phyloP scores from a whole-genome alignment of 208 protist species.

The Leishmania tropica region DNA sequence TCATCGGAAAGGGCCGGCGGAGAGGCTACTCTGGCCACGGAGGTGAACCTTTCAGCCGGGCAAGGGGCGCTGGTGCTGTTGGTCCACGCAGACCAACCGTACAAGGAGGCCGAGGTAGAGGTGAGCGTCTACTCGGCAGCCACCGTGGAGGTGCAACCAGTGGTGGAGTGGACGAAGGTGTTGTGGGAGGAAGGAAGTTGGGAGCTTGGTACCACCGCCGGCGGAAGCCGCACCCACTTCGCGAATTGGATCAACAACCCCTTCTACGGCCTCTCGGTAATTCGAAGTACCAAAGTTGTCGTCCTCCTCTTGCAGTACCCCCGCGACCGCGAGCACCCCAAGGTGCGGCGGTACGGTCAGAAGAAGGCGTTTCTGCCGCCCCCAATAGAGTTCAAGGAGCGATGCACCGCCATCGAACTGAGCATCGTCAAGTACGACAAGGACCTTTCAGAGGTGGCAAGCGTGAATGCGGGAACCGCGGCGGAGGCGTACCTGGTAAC shows the following conservation, averaged over 20 bases:
- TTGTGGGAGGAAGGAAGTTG: constrained; percentile 67
- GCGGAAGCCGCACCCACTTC: constrained; percentile 63
- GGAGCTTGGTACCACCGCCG: constrained; percentile 82
- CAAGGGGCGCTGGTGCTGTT: constrained; percentile 64
- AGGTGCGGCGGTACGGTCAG: constrained; percentile 59
- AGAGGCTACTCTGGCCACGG: constrained; percentile 50
- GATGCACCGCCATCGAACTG: constrained; percentile 77
- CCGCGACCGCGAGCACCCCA: constrained; percentile 68
- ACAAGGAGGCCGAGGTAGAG: constrained; percentile 72
- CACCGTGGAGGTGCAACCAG: constrained; percentile 56
- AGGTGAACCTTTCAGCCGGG: constrained; percentile 35
- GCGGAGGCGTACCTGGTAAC: constrained; percentile 59
- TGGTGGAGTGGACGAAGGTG: constrained; percentile 75
- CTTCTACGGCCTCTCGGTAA: constrained; percentile 69
- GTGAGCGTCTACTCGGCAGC: constrained; percentile 63
- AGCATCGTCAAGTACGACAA: constrained; percentile 73
- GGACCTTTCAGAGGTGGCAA: constrained; percentile 54
- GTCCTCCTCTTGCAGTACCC: constrained; percentile 84
- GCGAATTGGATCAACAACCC: constrained; percentile 92
- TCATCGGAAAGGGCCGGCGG: constrained; percentile 38
- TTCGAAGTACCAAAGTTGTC: constrained; percentile 69
- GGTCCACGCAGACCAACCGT: constrained; percentile 74
- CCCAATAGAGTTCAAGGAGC: constrained; percentile 61
- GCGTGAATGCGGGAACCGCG: constrained; percentile 37
- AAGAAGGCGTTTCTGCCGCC: constrained; percentile 75